Base-by-base conservation (phyloP, 164 flowering plant genomes). In the Hamamelis virginiana region DNA sequence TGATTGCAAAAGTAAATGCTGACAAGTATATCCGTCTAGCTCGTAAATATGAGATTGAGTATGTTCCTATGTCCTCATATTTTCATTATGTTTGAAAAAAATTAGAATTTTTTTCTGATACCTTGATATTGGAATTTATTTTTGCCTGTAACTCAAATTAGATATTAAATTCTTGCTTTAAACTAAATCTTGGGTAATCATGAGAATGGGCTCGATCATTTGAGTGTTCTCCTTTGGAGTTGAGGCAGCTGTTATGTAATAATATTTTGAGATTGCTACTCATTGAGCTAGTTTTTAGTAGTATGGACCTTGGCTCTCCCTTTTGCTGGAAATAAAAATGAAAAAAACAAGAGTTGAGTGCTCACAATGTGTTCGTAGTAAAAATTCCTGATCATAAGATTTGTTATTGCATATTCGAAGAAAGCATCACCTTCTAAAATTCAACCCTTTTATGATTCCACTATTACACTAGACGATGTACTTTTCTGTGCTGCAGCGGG, bases 1-100 rank as follows among this genome's bases (percentile, higher is more conserved):
- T 83, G 65, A 80, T 96, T 64, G 99, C 97, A 23, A 96, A 96
- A 85, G 75, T 96, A 62, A 72, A 96, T 80, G 99, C 94, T 51
- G 99, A 96, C 85, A 96, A 91, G 82, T 87, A 55, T 67, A 81
- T 73, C 22, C 80, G 86, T 52, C 78, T 96, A 66, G 87, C 78
- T 70, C 38, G 71, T 10, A 93, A 91, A 86, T 78, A 89, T 68
- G 92, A 93, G 0, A 70, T 96, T 63, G 95, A 86, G 99, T 96
- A 93, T 73, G 98, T 43, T 66, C 9, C 68, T 72, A 25, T 45
- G 15, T 27, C 64, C 56, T 63, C 46, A 9, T n/a, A 1, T 46
- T 43, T 43, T 57, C 16, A 9, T 14, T 13, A 10, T 11, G 9
- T 27, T 48, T 48, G 4, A 15, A 50, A 25, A n/a, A 8, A 45